These are phyloP conservation scores for Hyaloscypha bicolor DNA, from an alignment of 495 filamentous ascomycete species.

Conservation along the genomic window DNA sequence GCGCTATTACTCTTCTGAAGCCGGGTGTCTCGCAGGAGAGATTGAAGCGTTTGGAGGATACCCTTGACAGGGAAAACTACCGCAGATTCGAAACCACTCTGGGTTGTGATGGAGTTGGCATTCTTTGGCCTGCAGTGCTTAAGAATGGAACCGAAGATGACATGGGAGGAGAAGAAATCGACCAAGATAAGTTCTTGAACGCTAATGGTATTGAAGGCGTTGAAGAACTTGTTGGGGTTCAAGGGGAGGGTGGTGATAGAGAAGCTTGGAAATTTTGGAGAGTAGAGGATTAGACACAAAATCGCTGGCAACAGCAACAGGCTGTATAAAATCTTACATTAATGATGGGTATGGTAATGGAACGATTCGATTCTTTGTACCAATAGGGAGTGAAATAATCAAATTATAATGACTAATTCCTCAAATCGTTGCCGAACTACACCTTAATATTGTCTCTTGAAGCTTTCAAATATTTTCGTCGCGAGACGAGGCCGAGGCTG, in stretches of 20 bases:
- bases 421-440: neutral
- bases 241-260: constrained; percentile 61
- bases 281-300: constrained; percentile 41
- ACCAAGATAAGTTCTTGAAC: constrained; percentile 85
- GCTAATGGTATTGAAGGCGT: constrained; percentile 81
- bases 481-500: constrained; percentile 32
- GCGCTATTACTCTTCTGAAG: constrained; percentile 87
- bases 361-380: constrained; percentile 24
- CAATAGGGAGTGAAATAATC: constrained; percentile 23
- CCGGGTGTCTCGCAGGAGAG: constrained; percentile 53
- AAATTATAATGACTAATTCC: constrained; percentile 7
- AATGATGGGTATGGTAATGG: neutral
- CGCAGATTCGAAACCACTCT: constrained; percentile 83
- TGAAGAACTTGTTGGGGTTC: constrained; percentile 70
- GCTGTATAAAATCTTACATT: neutral
- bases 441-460: constrained; percentile 11
- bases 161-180: constrained; percentile 85
- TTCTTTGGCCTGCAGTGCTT: constrained; percentile 87
- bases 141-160: constrained; percentile 67
- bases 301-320: constrained; percentile 27
- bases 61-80: constrained; percentile 76
- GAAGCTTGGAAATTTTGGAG: constrained; percentile 97
- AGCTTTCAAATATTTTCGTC: neutral
- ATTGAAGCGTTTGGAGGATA: constrained; percentile 60
- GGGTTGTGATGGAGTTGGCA: constrained; percentile 88